Evolutionary conservation across 305 asterid genomes (phyloP).

Genomic region (Plantago coronopus): DNA sequence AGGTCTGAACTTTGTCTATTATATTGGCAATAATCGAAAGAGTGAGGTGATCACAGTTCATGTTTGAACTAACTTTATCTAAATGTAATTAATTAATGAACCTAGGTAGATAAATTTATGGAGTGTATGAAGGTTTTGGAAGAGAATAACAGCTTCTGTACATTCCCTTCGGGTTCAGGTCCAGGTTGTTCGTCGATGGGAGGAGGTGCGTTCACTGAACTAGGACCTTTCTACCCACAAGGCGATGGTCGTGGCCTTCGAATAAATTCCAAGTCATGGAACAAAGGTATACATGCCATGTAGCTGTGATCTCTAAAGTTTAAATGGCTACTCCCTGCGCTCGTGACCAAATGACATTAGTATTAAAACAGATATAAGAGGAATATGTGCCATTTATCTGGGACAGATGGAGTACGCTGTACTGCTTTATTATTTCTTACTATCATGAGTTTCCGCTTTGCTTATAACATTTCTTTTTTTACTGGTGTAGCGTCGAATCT

Average conservation of each 20-base stretch:
- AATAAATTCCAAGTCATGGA: slow-evolving; percentile 64
- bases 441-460: slow-evolving; percentile 1
- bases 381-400: too few species aligned
- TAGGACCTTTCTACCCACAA: slow-evolving; percentile 76
- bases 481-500: slow-evolving; percentile 67
- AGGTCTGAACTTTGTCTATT: too few species aligned
- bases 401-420: too few species aligned
- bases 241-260: slow-evolving; percentile 71
- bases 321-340: too few species aligned
- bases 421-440: not conserved
- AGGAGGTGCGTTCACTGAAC: slow-evolving; percentile 84
- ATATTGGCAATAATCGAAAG: too few species aligned
- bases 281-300: slow-evolving; percentile 42
- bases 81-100: not conserved
- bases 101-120: too few species aligned
- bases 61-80: not conserved
- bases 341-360: too few species aligned
- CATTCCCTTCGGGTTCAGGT: slow-evolving; percentile 36
- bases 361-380: too few species aligned
- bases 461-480: slow-evolving; percentile 1
- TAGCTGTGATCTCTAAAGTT: not conserved
- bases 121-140: not conserved
- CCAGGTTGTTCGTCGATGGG: slow-evolving; percentile 91
- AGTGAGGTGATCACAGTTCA: too few species aligned
- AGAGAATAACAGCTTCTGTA: not conserved